Evolutionary conservation across 2,329 filamentous ascomycete genomes (phyloP), one percentile per base, ranked within the genome.

Genomic region (Claviceps sp.): DNA sequence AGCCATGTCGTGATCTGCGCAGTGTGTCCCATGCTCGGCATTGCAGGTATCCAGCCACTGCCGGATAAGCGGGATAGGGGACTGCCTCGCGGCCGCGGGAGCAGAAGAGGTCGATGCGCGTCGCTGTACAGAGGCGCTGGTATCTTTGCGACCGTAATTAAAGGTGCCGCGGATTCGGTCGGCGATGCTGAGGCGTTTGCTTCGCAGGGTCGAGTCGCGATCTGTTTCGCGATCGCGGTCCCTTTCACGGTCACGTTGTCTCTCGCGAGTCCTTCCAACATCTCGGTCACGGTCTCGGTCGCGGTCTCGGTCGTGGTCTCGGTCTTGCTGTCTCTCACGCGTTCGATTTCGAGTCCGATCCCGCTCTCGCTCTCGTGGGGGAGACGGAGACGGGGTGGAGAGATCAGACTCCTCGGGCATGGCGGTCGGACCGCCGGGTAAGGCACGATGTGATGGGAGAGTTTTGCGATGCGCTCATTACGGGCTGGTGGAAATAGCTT

Each of bases 1-100:
- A 14, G 55, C 43, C 14, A 60, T 58, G 11, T 53, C 58, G 17
- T 54, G 57, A 11, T 63, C 60, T 49, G 60, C 64, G 57, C 70
- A 73, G 58, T 73, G 71, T 26, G 64, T 60, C 14, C 65, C 62
- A 50, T 73, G 71, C 48, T 70, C 65, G n/a, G 61, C 60, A 52
- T 69, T 70, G 57, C 71, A 73, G 13, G 62, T 62, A 52, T 73
- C 68, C 38, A 73, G 65, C 71, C 71, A 73, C 44, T 70, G 65
- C 47, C 66, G 65, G 48, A 73, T 64, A 47, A 67, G 68, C 47
- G 60, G 61, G 39, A 71, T 58, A 17, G 70, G 70, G 10, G 65
- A 68, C 34, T 64, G 61, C 44, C 56, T 61, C 49, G 61, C 56
- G 44, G 60, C 56, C 42, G 60, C 60, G 43, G 61, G 57, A 13